These are phyloP conservation scores for Colletotrichum siamense DNA, from an alignment of 2,329 filamentous ascomycete species.

Conservation along the genomic window DNA sequence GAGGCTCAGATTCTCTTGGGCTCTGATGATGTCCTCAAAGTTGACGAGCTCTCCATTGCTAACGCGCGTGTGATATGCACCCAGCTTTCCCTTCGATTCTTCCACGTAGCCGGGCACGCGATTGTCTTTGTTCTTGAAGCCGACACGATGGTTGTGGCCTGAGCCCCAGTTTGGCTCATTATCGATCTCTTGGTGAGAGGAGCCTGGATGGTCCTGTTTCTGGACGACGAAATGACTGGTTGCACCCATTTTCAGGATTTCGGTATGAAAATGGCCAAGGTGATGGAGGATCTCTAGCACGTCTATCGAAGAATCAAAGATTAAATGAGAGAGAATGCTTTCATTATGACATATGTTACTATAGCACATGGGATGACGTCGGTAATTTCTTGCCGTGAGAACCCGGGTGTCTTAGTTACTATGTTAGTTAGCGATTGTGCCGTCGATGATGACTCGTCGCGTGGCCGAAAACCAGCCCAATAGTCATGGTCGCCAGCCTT, in stretches of 20 bases:
- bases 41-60: conserved; percentile 37
- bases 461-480: too few relatives aligned
- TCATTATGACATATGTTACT: too few relatives aligned
- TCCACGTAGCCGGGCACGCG: conserved; percentile 36
- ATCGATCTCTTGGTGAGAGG: conserved; percentile 41
- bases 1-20: conserved; percentile 47
- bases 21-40: conserved; percentile 39
- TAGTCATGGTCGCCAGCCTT: too few relatives aligned
- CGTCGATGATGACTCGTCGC: too few relatives aligned
- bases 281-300: too few relatives aligned
- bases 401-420: too few relatives aligned
- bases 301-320: too few relatives aligned
- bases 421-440: too few relatives aligned
- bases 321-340: too few relatives aligned
- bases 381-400: too few relatives aligned
- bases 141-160: conserved; percentile 42
- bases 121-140: conserved; percentile 39
- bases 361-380: too few relatives aligned
- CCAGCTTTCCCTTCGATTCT: neutral
- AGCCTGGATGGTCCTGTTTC: conserved; percentile 38
- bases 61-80: conserved; percentile 2
- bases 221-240: conserved; percentile 10
- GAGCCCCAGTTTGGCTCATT: conserved; percentile 47
- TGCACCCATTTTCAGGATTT: neutral
- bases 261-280: too few relatives aligned